Conservation (phyloP, 768 basidiomycete species). For the Mycena albidolilacea region DNA sequence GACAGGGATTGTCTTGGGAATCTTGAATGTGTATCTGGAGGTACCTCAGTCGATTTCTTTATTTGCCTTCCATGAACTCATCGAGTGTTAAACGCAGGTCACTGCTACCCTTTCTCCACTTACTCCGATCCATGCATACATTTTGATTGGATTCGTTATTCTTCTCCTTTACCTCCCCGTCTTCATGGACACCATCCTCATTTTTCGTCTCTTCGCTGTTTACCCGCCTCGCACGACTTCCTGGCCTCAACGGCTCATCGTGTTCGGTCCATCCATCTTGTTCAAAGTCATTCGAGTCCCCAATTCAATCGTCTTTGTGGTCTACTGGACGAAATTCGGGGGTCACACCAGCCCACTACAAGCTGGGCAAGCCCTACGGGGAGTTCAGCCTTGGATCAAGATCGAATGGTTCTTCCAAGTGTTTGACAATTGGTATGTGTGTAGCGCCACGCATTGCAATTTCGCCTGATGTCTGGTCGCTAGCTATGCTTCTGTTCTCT, state of each 20-base stretch:
- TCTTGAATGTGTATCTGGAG: constrained; percentile 44
- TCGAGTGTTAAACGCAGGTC: not conserved
- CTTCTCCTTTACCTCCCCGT: constrained; percentile 50
- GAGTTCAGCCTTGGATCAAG: constrained; percentile 40
- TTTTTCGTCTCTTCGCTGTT: constrained; percentile 54
- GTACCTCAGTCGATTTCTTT: not conserved
- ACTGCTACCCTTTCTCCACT: constrained; percentile 35
- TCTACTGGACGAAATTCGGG: constrained; percentile 15
- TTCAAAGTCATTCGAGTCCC: constrained; percentile 49
- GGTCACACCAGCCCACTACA: not conserved
- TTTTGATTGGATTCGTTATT: constrained; percentile 42
- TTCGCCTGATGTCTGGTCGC: not conserved
- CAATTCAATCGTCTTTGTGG: constrained; percentile 36
- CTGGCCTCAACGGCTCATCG: constrained; percentile 27
- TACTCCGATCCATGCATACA: constrained; percentile 26
- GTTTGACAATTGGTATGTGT: constrained; percentile 47
- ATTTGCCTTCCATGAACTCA: too few species aligned
- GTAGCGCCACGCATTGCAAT: not conserved
- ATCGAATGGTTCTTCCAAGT: constrained; percentile 53
- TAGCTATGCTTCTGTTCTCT: not conserved
- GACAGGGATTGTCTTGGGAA: constrained; percentile 47
- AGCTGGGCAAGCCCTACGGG: constrained; percentile 26
- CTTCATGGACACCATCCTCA: constrained; percentile 55
- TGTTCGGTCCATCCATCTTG: constrained; percentile 47
- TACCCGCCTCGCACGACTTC: constrained; percentile 47